phyloP scores from a whole-genome alignment of 78 protist genomes.

The Diacronema lutheri region DNA sequence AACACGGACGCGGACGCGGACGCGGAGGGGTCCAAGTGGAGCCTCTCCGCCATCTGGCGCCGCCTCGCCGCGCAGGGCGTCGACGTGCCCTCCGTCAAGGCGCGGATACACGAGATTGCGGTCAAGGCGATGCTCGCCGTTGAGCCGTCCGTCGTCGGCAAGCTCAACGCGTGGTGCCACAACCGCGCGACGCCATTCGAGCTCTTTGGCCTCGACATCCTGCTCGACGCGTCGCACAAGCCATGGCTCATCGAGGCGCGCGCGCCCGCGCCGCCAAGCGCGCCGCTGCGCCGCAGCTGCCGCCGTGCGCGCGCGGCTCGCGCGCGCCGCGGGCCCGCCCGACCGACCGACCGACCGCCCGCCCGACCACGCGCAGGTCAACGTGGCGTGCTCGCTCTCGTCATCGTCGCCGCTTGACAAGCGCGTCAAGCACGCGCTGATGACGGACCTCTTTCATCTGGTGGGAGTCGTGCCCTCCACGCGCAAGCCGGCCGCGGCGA shows the following conservation, averaged over 20 bases:
- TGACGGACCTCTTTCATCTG: constrained; percentile 38
- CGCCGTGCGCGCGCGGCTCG: too few species aligned
- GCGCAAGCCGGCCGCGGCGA: neutral
- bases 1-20: neutral
- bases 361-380: too few species aligned
- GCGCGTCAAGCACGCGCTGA: constrained; percentile 4
- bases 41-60: neutral
- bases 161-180: neutral
- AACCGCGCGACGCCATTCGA: constrained; percentile 16
- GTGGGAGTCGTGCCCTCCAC: neutral
- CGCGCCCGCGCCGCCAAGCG: too few species aligned
- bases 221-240: constrained; percentile 24
- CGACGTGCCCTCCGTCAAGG: neutral
- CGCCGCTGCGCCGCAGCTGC: too few species aligned
- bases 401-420: constrained; percentile 41
- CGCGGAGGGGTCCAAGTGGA: constrained; percentile 33
- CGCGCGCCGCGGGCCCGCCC: too few species aligned
- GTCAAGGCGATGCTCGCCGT: constrained; percentile 52
- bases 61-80: neutral
- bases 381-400: constrained; percentile 61
- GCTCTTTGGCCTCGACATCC: constrained; percentile 38
- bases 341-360: too few species aligned
- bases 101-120: constrained; percentile 37
- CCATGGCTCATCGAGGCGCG: constrained; percentile 74
- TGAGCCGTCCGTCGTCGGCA: constrained; percentile 23